Percentiles rank a stretch among this genome's conserved stretches.
phyloP scores from a whole-genome alignment of 2,329 filamentous ascomycete species.

The Fonsecaea erecta region DNA sequence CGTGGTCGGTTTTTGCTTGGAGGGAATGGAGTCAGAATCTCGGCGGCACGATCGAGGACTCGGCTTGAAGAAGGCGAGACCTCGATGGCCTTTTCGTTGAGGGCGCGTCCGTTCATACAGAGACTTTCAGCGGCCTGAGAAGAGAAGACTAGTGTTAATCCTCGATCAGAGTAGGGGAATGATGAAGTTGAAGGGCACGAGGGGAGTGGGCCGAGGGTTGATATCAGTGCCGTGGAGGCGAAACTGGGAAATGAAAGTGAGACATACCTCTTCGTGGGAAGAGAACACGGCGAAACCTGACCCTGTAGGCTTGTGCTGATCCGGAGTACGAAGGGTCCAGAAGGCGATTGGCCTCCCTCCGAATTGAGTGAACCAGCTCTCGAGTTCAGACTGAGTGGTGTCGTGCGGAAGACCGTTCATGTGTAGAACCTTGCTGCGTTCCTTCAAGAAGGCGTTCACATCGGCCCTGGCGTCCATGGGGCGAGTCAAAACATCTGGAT shows the following conservation, averaged over 20 bases:
- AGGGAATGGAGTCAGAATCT: conserved; percentile 95
- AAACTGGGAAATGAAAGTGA: conserved; percentile 39
- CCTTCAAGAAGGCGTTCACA: conserved; percentile 91
- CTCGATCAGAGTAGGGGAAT: neutral
- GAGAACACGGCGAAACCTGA: conserved; percentile 98
- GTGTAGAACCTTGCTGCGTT: conserved; percentile 96
- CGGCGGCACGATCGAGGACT: conserved; percentile 90
- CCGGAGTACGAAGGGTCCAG: conserved; percentile 95
- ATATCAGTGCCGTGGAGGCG: conserved; percentile 19
- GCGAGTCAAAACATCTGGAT: conserved; percentile 90
- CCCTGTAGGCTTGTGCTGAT: conserved; percentile 99
- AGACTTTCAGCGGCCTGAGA: conserved; percentile 88
- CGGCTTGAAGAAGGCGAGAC: conserved; percentile 97
- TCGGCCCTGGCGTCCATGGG: conserved; percentile 97
- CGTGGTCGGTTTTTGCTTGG: conserved; percentile 98
- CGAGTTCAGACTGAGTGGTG: conserved; percentile 96
- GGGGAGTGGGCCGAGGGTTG: conserved; percentile 12
- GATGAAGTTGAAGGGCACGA: conserved; percentile 23
- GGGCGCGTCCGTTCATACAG: conserved; percentile 97
- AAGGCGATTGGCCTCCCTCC: conserved; percentile 97
- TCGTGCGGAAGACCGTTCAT: conserved; percentile 97
- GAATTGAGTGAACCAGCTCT: conserved; percentile 99
- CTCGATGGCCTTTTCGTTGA: conserved; percentile 99
- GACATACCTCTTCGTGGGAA: conserved; percentile 90
- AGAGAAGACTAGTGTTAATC: conserved; percentile 23